Conservation (phyloP, 305 asterid genomes). For the Fraxinus dipetala region DNA sequence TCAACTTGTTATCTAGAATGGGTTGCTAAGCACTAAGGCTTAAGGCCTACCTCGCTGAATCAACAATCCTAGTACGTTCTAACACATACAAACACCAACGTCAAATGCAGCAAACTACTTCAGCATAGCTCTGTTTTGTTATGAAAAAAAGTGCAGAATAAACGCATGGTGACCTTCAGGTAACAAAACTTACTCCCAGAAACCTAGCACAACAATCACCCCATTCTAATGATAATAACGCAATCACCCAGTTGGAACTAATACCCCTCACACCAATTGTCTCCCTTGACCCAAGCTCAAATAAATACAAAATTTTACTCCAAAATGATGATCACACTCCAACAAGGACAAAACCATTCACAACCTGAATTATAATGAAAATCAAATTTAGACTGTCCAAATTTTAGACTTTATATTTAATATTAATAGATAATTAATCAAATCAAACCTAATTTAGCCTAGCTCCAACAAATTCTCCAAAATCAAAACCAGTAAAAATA, state of each 20-base stretch:
- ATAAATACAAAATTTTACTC: not conserved
- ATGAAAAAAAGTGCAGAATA: not conserved
- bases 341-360: not conserved
- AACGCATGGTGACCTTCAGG: not conserved
- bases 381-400: constrained; percentile 5
- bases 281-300: not conserved
- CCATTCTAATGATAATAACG: not conserved
- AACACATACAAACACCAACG: not conserved
- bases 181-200: not conserved
- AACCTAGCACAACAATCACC: constrained; percentile 6
- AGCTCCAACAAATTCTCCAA: constrained; percentile 3
- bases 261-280: not conserved
- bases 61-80: not conserved
- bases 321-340: not conserved
- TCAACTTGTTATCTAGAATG: not conserved
- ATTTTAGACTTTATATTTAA: not conserved
- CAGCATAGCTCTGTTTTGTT: not conserved
- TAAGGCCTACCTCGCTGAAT: not conserved
- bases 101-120: not conserved
- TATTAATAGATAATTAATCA: not conserved
- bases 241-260: not conserved
- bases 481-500: not conserved
- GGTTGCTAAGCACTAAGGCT: not conserved
- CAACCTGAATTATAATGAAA: not conserved
- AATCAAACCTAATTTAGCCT: not conserved